A percentile compares a stretch with the other conserved stretches of the same genome.
Evolutionary conservation across 768 basidiomycete genomes (phyloP).

Genomic region (Phylloporus sp.): DNA sequence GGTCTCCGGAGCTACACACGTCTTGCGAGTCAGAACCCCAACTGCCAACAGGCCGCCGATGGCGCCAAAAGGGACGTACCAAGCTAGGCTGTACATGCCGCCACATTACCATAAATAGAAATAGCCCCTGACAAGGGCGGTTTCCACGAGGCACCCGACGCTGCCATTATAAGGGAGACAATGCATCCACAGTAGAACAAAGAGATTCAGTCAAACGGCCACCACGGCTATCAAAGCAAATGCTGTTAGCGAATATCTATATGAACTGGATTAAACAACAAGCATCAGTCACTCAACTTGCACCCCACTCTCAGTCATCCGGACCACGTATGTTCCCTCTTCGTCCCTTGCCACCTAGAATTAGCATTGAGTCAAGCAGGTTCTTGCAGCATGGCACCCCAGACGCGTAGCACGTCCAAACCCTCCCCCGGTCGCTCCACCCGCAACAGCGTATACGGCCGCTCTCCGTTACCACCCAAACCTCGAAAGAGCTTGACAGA

Average conservation of each 20-base stretch:
- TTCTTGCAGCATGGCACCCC: constrained; percentile 23
- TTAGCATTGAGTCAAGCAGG: background rate
- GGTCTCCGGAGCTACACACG: background rate
- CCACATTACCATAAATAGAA: constrained; percentile 21
- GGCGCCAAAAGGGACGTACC: background rate
- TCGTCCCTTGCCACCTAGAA: background rate
- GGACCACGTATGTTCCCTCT: background rate
- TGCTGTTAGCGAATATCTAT: constrained; percentile 11
- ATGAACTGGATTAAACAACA: constrained; percentile 15
- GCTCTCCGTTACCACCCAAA: constrained; percentile 7
- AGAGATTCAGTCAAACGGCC: constrained; percentile 5
- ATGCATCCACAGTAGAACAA: constrained; percentile 18
- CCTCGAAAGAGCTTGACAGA: constrained; percentile 4
- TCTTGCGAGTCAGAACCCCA: constrained; percentile 18
- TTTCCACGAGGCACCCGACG: constrained; percentile 7
- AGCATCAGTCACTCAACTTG: background rate
- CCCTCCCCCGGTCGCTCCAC: constrained; percentile 15
- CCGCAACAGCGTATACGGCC: constrained; percentile 23
- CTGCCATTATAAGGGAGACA: constrained; percentile 19
- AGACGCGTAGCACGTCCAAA: constrained; percentile 19
- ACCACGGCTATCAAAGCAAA: constrained; percentile 15
- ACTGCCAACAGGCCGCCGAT: background rate
- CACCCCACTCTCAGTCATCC: background rate
- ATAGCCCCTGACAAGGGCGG: constrained; percentile 20
- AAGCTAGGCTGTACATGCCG: constrained; percentile 15